Base-by-base conservation (phyloP, 257 asterid genomes). In the Rauvolfia tetraphylla region DNA sequence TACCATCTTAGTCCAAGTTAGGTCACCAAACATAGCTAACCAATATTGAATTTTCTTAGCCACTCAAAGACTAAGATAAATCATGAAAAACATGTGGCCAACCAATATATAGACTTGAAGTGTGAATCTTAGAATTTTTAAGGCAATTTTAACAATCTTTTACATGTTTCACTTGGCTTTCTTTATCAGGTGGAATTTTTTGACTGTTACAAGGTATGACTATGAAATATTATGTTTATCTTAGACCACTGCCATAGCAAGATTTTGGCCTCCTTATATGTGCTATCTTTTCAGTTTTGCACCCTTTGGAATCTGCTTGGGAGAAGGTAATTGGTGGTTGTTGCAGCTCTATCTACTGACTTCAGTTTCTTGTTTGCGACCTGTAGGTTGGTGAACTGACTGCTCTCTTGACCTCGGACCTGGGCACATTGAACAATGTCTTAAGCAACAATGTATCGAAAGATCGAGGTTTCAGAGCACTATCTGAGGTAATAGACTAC, bases 381-480 rank as follows among this genome's bases (percentile, higher is more conserved):
- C 78, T 86, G 83, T 84, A 95, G 98, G 99, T 95, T 68, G 99
- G 99, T 20, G 99, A 95, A 78, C 87, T 95, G 57, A 92, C 99
- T 63, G 90, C 98, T 74, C 77, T 95, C 75, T 73, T 95, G 79
- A 95, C 97, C 75, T 82, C 99, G 71, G 99, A 95, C 85, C 86
- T 95, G 92, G 93, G 97, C 84, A 88, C 97, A 15, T 86, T 95
- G 57, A 92, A 95, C 82, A 90, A 59, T 86, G 91, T 92, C 72
- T 96, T 92, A 54, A 89, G 96, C 80, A 98, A 95, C 42, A 95
- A 95, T 75, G 79, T 91, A 77, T 92, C 99, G 71, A 85, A 98
- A 83, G 99, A 95, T 86, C 99, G 99, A 77, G 99, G 99, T 85
- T 89, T 95, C 89, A 89, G 99, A 84, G 97, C 99, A 73, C 81